Evolutionary conservation across 2,329 filamentous ascomycete species (phyloP), one percentile per base, ranked within the genome.

Genomic region (Incumbomyces lentus): DNA sequence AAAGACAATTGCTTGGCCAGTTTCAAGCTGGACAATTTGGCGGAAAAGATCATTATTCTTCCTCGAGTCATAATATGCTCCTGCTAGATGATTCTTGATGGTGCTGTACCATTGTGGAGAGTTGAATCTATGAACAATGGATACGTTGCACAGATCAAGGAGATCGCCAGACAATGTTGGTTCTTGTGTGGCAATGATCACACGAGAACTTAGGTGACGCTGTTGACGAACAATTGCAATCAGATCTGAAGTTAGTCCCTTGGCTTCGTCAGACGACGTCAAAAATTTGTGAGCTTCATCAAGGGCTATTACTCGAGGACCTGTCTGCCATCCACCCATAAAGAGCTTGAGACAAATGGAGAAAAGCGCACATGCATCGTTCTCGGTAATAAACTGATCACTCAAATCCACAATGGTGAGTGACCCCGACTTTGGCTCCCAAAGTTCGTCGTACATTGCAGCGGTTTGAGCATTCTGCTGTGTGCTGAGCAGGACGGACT

Each of bases 251-350:
- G 82, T 87, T 22, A 89, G 69, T 0, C 65, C 66, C 2, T 65
- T 60, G 1, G 76, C 74, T 34, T 81, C 78, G 0, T 69, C 60
- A 0, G 73, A 72, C 0, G 69, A 66, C 11, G 71, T 75, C 73
- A 86, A 78, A 59, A 81, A 86, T 64, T 88, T 88, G 59, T 92
- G 85, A 0, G 85, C 85, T 59, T 90, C 84, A 51, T 90, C 84
- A 0, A 89, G 67, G 0, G 82, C 82, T 13, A 89, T 64, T 33
- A 88, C 68, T 3, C 78, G 71, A 1, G 81, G 78, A 0, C 71
- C 57, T 0, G 59, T 61, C 0, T 55, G 52, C 0, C 70, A 62
- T 38, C 76, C 68, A 48, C 82, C 75, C 0, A 86, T 62, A 56
- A 86, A 86, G 0, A 85, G 64, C 2, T 71, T 71, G 1, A 90